Evolutionary conservation across 129 eudicot species (phyloP).

Genomic region (Cynara cardunculus): DNA sequence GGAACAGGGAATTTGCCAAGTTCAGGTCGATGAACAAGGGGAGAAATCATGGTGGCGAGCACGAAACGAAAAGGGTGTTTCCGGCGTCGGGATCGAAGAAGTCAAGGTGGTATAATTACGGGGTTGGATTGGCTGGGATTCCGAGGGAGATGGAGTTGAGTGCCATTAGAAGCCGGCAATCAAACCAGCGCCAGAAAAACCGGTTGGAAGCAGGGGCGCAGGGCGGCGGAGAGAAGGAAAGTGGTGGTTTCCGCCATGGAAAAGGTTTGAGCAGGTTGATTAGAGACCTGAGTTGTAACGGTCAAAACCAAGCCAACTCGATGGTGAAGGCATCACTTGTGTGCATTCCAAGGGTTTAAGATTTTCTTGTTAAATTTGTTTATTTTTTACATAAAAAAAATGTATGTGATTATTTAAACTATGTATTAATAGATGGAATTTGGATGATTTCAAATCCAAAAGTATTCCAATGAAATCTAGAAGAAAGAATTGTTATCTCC

Average conservation of each 20-base stretch:
- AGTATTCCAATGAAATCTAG: neutral
- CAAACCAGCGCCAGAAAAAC: slow-evolving; percentile 10
- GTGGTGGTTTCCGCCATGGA: slow-evolving; percentile 1
- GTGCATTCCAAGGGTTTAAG: slow-evolving; percentile 26
- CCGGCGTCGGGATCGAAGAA: slow-evolving; percentile 9
- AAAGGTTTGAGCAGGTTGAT: slow-evolving; percentile 24
- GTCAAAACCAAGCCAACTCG: slow-evolving; percentile 14
- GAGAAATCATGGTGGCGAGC: slow-evolving; percentile 11
- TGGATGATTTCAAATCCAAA: neutral
- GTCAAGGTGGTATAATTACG: slow-evolving; percentile 34
- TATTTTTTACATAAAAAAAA: neutral
- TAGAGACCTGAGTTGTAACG: slow-evolving; percentile 30
- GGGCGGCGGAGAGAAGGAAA: slow-evolving; percentile 7
- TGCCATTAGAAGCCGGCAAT: slow-evolving; percentile 25
- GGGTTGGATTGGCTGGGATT: slow-evolving; percentile 27
- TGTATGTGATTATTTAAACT: neutral
- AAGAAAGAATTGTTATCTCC: neutral
- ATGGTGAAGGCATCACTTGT: slow-evolving; percentile 37
- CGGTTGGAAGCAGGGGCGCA: neutral
- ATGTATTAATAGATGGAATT: neutral
- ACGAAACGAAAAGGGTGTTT: neutral
- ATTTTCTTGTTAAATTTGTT: neutral
- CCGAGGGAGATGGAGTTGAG: slow-evolving; percentile 30
- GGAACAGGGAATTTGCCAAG: slow-evolving; percentile 3
- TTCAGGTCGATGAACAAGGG: slow-evolving; percentile 20